Evolutionary conservation across 2,329 filamentous ascomycete genomes (phyloP), one percentile per base, ranked within the genome.

Genomic region (Myriosclerotinia curreyana): DNA sequence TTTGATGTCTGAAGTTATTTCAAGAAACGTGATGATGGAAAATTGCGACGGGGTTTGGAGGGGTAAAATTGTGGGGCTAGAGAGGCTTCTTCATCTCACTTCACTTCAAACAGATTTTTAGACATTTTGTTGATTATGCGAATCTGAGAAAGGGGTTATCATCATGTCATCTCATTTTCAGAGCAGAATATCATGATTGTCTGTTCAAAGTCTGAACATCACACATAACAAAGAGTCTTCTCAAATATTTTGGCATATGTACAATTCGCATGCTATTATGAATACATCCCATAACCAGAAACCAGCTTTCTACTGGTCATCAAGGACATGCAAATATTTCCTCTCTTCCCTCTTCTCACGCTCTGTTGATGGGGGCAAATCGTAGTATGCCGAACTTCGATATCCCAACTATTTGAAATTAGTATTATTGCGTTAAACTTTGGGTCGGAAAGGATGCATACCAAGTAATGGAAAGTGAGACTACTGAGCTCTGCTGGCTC

Each of bases 301-400:
- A 38, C 58, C 55, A 46, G 38, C 20, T 49, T 34, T 77, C 79
- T 87, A 95, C 82, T 92, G 86, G 77, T 95, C 89, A 76, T 96
- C 91, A 75, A 92, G 81, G 67, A 99, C 93, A 77, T 99, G 95
- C 77, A 98, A 81, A 77, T 96, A 99, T 83, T 97, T 95, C 85
- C 88, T 95, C 79, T 98, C 93, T 78, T 98, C 93, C 73, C 85
- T 84, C 84, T 88, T 95, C 83, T 99, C 95, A 78, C 89, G 90
- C 80, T 97, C 94, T 42, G 94, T 97, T 74, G 94, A 88, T 56
- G 95, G 94, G 59, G 95, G 95, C 70, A 98, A 83, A 76, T 99
- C 94, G 78, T 96, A 96, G 84, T 88, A 95, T 73, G 87, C 85
- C 65, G 89, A 85, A 79, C 90, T 94, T 75, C 95, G 89, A 83